Evolutionary conservation across 192 early-diverging fungal genomes (phyloP), one percentile per base, ranked within the genome.

Genomic region (Linnemannia hyalina): DNA sequence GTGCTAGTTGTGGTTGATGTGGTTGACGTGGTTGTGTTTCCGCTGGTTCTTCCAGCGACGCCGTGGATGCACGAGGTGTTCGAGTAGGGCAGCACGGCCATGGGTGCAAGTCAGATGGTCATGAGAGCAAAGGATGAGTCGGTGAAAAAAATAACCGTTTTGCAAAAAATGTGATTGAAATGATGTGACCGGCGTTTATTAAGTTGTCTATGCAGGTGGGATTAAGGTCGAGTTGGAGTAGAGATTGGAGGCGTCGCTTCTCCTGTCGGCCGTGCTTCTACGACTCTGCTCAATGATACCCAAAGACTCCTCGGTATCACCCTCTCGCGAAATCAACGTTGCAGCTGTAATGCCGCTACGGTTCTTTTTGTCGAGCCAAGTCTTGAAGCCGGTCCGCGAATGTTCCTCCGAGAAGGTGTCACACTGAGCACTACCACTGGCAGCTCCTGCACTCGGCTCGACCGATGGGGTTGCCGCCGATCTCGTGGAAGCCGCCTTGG

Each of bases 211-310:
- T 42, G 44, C n/a, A 47, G 72, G 29, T 3, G 60, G 36, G 40
- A 26, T 76, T n/a, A 69, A 26, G 7, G 65, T 77, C 73, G 78
- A 80, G 18, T 22, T 54, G 0, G 74, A 80, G 26, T 80, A 85
- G 0, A 80, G 38, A 6, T 75, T 78, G 2, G 83, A 85, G 13
- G 29, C 80, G 57, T 80, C 83, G 47, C 83, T 85, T 22, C 83
- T 65, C 5, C 83, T 69, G 26, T 80, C 73, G 11, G 49, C 75
- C 68, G 74, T 77, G 52, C 83, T 85, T 65, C 80, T 80, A 8
- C 83, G 77, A 70, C 83, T 85, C n/a, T 80, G 78, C 18, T 80
- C 83, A 60, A 85, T 80, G 63, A 85, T 85, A 36, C 83, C 83
- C 29, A 77, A 5, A 2, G 83, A 80, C 32, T 85, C 83, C 65